Evolutionary conservation across 176 grass and related monocot species (phyloP), one percentile per base, ranked within the genome.

Genomic region (Phragmites australis): DNA sequence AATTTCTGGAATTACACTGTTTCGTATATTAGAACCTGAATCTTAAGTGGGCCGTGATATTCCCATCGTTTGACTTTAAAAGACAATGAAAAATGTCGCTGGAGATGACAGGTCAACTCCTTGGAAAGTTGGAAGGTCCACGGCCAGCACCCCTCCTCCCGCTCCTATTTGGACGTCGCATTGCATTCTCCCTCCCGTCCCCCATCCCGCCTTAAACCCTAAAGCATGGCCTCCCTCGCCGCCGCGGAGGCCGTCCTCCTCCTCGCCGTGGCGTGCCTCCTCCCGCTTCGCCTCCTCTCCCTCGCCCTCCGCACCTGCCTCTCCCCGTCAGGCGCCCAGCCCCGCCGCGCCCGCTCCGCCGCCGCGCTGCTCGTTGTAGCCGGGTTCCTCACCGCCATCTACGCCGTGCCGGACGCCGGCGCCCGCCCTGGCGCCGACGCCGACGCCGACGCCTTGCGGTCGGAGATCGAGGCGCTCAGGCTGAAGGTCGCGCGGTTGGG

Each of bases 401-500:
- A 68, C 57, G 91, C 72, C 39, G 6, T 79, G 39, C 66, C 91
- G 22, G 80, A 84, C 53, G 62, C 62, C 7, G 65, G 55, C 6
- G 23, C 25, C 22, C 14, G 17, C 52, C 0, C 76, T 58, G 46
- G 42, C 19, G 8, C 30, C 29, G 19, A 27, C 6, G 50, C 50
- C 51, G 42, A 55, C 14, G 18, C 43, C 21, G 79, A 52, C 23
- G 65, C 64, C 2, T 65, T 90, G 87, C 81, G 69, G 50, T 79
- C 18, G 58, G 87, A 97, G 62, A 71, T 94, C 45, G 83, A 81
- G 60, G 82, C 81, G 13, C 78, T 97, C 69, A 89, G 89, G 73
- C 82, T 88, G 26, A 89, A 87, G 64, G 74, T 92, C 21, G 25
- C 71, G 65, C 85, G 68, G 77, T 41, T 97, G 42, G 94, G 94